Base-by-base conservation (phyloP, 2,329 filamentous ascomycete genomes). In the Penicillium sp. region DNA sequence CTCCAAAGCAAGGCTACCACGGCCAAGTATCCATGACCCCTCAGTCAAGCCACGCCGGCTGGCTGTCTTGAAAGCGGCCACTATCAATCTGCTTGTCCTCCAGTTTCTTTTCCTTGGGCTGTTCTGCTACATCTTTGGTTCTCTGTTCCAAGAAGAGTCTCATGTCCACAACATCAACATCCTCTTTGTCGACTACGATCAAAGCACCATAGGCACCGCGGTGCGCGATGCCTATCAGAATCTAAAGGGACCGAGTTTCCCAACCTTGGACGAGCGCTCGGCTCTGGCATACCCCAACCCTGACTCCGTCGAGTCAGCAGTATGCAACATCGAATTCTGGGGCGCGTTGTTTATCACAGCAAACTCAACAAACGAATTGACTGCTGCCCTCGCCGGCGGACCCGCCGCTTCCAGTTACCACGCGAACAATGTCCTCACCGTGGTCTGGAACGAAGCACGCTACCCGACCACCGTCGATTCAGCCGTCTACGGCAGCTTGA, bases 381-480 rank as follows among this genome's bases (percentile, higher is more conserved):
- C 66, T 16, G 67, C 70, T 13, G 78, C 77, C 0, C 60, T 81
- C 5, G 58, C 67, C 4, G 73, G 73, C 19, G 72, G 70, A 22
- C 50, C 68, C 2, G 68, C 73, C 3, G 71, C 72, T 1, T 56
- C 68, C 6, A 60, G 58, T 0, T 81, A 81, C 64, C 69, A 80
- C 51, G 54, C 65, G 4, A 61, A 58, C 33, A 57, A 77, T 51
- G 70, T 76, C 3, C 59, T 82, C 2, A 74, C 71, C 7, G 75
- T 77, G 41, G 68, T 81, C 56, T 82, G 78, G 77, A 81, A 81
- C 60, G 74, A 79, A 60, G 78, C 76, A 7, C 74, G 76, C 9
- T 82, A 82, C 63, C 64, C 79, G 0, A 67, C 75, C 1, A 66
- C 76, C 35, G 65, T 74, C 5, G 75, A 80, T 41, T 66, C 70